Base-by-base conservation (phyloP, 345 rosid genomes). In the Pugionium dolabratum region DNA sequence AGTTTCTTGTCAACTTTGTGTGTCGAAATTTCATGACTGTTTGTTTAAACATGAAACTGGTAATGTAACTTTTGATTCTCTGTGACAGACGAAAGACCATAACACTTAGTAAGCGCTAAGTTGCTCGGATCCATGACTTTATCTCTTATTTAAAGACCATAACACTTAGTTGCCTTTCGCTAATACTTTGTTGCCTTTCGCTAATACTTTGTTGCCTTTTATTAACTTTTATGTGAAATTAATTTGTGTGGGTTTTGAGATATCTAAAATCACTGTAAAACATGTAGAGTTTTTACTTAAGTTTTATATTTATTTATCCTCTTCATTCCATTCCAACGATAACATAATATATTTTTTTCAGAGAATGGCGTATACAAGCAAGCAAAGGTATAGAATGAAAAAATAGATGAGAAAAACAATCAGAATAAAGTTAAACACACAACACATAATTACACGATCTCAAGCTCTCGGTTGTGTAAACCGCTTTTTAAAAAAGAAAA, bases 41-140 rank as follows among this genome's bases (percentile, higher is more conserved):
- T 40, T 56, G 55, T 37, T 47, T 30, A 36, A n/a, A 37, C 57
- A 41, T 41, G 59, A 57, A 33, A 56, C 70, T 27, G 52, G 76
- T 44, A 51, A 35, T 65, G 40, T 58, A 72, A 58, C 39, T 43
- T 40, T 42, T 62, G 59, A 46, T 55, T 67, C 62, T 66, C 63
- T 66, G 41, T 58, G 29, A 42, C 61, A 53, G 45, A 39, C 27
- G 33, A 54, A 32, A 48, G n/a, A 4, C n/a, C 8, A 18, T 18
- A 18, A 18, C 0, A 18, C 18, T 18, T 18, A 0, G 18, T 34
- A 9, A 28, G 8, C 4, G 39, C 37, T 32, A 61, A 28, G 65
- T 25, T 48, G 57, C 7, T 59, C 39, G 3, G 51, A 26, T 46
- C 46, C 28, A 44, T 70, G 30, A 39, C 8, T 54, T 18, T 29